phyloP scores from a whole-genome alignment of 2,329 filamentous ascomycete genomes.

The Diaporthe amygdali region DNA sequence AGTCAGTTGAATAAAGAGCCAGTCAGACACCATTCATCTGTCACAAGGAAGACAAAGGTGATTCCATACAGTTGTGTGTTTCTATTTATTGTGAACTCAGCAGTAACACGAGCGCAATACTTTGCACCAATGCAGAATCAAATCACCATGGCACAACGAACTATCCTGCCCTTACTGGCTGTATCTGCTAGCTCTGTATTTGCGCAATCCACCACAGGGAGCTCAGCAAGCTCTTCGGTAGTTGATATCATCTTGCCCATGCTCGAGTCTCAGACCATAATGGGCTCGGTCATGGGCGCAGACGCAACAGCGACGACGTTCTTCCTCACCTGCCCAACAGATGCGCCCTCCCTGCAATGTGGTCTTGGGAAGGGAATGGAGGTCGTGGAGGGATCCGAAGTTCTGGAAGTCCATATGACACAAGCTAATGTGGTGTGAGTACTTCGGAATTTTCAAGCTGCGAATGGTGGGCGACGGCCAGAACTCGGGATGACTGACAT shows the following conservation, averaged over 20 bases:
- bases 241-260: conserved; percentile 28
- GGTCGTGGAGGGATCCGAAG: conserved; percentile 30
- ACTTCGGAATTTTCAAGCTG: background rate
- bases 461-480: background rate
- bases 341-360: conserved; percentile 26
- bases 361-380: conserved; percentile 27
- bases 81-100: background rate
- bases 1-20: background rate
- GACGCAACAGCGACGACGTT: conserved; percentile 31
- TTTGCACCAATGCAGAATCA: background rate
- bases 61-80: background rate
- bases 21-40: background rate
- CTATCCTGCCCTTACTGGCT: conserved; percentile 9
- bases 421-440: conserved; percentile 21
- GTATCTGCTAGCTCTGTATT: conserved; percentile 3
- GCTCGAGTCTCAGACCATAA: conserved; percentile 25
- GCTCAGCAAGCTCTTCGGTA: conserved; percentile 17
- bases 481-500: background rate
- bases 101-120: background rate
- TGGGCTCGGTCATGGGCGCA: conserved; percentile 33
- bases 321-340: conserved; percentile 29
- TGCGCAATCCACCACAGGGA: background rate
- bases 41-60: background rate
- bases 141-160: background rate
- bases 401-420: conserved; percentile 22